Percentiles rank a stretch among this genome's conserved stretches.
Conservation (phyloP, 148 eudicot species). For the Rhododendron vialii region DNA sequence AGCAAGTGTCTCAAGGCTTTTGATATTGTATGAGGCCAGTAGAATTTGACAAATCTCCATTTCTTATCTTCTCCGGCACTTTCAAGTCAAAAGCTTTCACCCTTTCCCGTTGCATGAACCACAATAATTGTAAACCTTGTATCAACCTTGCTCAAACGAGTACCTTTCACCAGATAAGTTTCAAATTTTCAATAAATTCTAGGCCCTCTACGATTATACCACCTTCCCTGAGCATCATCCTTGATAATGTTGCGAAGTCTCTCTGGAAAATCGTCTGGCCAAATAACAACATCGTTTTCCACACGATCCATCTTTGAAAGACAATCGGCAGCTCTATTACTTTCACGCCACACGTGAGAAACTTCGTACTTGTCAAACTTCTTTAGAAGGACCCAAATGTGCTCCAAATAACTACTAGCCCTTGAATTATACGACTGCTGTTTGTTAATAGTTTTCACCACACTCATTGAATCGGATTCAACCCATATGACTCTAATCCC, state of each 20-base stretch:
- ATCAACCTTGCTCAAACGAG: not conserved
- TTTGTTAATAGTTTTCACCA: slow-evolving; percentile 18
- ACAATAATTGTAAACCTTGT: not conserved
- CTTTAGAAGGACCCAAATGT: slow-evolving; percentile 13
- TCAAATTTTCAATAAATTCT: not conserved
- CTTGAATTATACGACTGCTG: slow-evolving; percentile 14
- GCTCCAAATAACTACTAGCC: slow-evolving; percentile 9
- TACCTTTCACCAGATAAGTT: not conserved
- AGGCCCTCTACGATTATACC: slow-evolving; percentile 6
- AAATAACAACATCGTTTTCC: slow-evolving; percentile 12
- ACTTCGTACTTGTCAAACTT: slow-evolving; percentile 16
- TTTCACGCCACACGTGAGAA: slow-evolving; percentile 22
- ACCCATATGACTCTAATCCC: slow-evolving; percentile 22
- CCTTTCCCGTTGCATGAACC: not conserved
- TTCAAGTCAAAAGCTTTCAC: not conserved
- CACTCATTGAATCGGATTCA: slow-evolving; percentile 22
- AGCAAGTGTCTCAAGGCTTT: not conserved
- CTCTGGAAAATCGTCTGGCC: slow-evolving; percentile 6
- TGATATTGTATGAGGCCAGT: not conserved
- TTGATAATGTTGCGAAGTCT: slow-evolving; percentile 4
- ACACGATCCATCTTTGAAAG: slow-evolving; percentile 17
- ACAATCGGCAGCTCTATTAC: slow-evolving; percentile 23
- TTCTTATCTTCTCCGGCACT: not conserved
- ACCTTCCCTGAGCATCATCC: slow-evolving; percentile 11
- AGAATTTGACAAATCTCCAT: not conserved